A percentile compares a stretch with the other conserved stretches of the same genome.
Evolutionary conservation across 2,329 filamentous ascomycete species (phyloP).

Genomic region (Exserohilum turcica): DNA sequence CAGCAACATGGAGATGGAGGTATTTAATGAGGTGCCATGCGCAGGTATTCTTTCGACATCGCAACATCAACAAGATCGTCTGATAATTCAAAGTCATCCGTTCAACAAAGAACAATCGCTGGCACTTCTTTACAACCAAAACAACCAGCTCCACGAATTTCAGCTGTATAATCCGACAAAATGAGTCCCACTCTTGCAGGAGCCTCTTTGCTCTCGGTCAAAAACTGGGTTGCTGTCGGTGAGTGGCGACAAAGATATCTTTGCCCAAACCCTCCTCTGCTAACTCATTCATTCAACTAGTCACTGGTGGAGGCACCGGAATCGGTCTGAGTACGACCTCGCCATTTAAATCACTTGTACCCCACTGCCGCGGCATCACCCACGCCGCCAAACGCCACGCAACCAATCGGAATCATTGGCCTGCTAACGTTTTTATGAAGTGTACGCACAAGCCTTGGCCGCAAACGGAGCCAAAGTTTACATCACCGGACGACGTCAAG

Average conservation of each 20-base stretch:
- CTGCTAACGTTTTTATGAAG: not conserved
- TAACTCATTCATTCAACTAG: not conserved
- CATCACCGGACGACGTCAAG: conserved; percentile 2
- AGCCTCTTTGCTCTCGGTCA: not conserved
- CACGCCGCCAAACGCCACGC: not conserved
- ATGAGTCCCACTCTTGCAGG: not conserved
- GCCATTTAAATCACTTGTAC: not conserved
- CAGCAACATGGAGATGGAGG: not conserved
- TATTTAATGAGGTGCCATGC: not conserved
- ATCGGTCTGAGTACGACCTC: not conserved
- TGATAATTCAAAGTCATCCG: too few relatives aligned
- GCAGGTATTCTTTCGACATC: too few relatives aligned
- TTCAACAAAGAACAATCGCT: too few relatives aligned
- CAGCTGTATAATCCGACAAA: not conserved
- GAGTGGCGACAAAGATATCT: not conserved
- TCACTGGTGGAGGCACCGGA: not conserved
- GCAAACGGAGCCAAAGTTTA: not conserved
- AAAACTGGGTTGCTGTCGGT: not conserved
- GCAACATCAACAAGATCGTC: too few relatives aligned
- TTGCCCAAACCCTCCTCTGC: not conserved
- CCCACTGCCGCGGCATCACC: not conserved
- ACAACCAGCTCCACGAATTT: too few relatives aligned
- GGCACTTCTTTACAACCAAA: too few relatives aligned
- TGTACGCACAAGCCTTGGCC: not conserved
- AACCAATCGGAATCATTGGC: not conserved